These are phyloP conservation scores for Arachnopeziza araneosa DNA, from an alignment of 2,329 filamentous ascomycete genomes.

Conservation along the genomic window DNA sequence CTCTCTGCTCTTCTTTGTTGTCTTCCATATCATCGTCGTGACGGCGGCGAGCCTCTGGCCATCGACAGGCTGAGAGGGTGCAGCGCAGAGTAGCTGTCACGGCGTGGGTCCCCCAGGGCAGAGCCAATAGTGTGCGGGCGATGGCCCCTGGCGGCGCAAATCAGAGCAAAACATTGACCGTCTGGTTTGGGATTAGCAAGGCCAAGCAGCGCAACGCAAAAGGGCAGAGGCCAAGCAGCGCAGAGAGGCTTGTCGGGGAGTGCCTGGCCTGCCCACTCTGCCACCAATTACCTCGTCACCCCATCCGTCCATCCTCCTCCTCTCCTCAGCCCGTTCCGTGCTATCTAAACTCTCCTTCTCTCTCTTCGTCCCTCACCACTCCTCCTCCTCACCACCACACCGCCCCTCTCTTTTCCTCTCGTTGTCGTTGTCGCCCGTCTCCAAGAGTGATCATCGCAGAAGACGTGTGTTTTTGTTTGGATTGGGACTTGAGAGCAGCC, in stretches of 20 bases:
- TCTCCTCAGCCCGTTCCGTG: neutral
- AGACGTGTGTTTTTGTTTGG: neutral
- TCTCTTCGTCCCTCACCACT: slow-evolving; percentile 11
- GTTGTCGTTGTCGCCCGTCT: slow-evolving; percentile 4
- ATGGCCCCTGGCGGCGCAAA: no score
- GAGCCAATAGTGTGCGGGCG: neutral
- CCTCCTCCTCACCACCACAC: slow-evolving; percentile 10
- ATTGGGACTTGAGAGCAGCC: neutral
- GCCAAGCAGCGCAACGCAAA: no score
- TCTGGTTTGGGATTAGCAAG: no score
- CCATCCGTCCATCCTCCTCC: neutral
- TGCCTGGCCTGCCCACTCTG: neutral
- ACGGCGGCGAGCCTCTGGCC: neutral
- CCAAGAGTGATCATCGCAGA: neutral
- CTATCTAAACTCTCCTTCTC: slow-evolving; percentile 17
- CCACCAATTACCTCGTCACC: neutral
- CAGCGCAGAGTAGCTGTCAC: neutral
- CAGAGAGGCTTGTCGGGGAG: neutral
- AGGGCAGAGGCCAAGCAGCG: neutral
- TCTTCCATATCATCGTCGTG: neutral
- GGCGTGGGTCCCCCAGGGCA: neutral
- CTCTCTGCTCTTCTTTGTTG: neutral
- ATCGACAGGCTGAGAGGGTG: neutral
- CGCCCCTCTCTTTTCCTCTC: slow-evolving; percentile 17
- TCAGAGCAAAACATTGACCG: no score